phyloP scores from a whole-genome alignment of 2,329 filamentous ascomycete genomes.

The Botrytis deweyae region DNA sequence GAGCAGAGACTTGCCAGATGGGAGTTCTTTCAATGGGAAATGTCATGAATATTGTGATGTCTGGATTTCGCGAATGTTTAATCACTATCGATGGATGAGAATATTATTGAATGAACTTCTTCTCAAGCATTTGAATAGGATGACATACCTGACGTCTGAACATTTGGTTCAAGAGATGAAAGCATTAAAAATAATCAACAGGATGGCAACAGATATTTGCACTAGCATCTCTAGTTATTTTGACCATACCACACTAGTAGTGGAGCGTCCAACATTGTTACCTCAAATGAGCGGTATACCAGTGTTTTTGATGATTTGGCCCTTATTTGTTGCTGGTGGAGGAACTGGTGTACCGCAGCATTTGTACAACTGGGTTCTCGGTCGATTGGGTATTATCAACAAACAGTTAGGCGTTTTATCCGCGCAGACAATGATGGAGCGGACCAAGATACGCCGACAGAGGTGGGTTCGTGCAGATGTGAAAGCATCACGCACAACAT shows the following conservation, averaged over 20 bases:
- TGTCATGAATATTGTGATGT: constrained; percentile 30
- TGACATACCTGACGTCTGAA: constrained; percentile 23
- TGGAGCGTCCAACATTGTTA: neutral
- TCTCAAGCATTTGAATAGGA: constrained; percentile 23
- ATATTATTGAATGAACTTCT: constrained; percentile 33
- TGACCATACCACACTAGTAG: constrained; percentile 4
- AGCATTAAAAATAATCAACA: constrained; percentile 25
- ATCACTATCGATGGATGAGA: constrained; percentile 31
- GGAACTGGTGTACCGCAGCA: constrained; percentile 29
- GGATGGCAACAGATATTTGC: constrained; percentile 32
- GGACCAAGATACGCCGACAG: constrained; percentile 23
- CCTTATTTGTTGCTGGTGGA: constrained; percentile 29
- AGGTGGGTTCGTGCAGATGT: constrained; percentile 19
- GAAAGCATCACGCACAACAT: neutral
- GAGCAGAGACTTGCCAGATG: neutral
- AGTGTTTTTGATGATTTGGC: constrained; percentile 30
- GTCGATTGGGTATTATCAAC: constrained; percentile 30
- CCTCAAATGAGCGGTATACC: constrained; percentile 26
- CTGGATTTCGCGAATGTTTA: constrained; percentile 33
- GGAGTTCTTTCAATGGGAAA: constrained; percentile 24
- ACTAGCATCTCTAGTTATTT: constrained; percentile 28
- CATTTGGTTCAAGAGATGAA: constrained; percentile 24
- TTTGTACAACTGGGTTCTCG: constrained; percentile 29
- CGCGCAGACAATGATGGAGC: constrained; percentile 24
- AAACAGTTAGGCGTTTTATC: constrained; percentile 29